Evolutionary conservation across 257 asterid species (phyloP).

Genomic region (Prunella vulgaris): DNA sequence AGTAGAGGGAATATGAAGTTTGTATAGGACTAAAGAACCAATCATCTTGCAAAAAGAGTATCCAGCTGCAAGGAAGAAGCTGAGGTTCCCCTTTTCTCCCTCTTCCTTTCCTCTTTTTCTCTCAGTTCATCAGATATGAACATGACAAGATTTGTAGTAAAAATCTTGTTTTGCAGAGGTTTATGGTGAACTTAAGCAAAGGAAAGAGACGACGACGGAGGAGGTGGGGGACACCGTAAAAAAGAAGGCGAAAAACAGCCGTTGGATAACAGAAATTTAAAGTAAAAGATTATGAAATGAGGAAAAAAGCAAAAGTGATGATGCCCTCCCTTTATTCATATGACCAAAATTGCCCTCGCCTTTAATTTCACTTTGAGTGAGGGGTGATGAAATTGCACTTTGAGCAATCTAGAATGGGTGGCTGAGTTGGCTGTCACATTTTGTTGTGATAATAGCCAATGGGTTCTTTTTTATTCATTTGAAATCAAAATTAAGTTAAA

Average conservation of each 20-base stretch:
- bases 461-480: constrained; percentile 18
- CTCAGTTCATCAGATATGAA: constrained; percentile 39
- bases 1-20: constrained; percentile 49
- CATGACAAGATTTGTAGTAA: constrained; percentile 26
- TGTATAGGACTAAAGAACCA: constrained; percentile 45
- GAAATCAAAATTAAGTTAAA: constrained; percentile 14
- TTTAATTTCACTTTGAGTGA: constrained; percentile 57
- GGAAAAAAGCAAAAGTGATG: constrained; percentile 42
- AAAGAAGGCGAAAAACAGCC: constrained; percentile 47
- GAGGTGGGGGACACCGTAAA: constrained; percentile 14
- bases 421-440: constrained; percentile 40
- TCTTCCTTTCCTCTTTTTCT: constrained; percentile 28
- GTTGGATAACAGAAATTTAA: constrained; percentile 73
- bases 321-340: constrained; percentile 34
- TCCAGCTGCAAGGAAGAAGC: constrained; percentile 75
- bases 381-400: constrained; percentile 77
- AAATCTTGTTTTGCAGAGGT: constrained; percentile 28
- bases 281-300: constrained; percentile 40
- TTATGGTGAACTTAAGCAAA: constrained; percentile 21
- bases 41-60: constrained; percentile 57
- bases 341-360: constrained; percentile 44
- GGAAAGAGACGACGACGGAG: background rate
- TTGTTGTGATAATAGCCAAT: constrained; percentile 9
- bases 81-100: constrained; percentile 53
- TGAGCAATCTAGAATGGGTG: constrained; percentile 51